Percentiles rank a stretch among this genome's conserved stretches.
phyloP scores from a whole-genome alignment of 495 filamentous ascomycete genomes.

The Terfezia claveryi region DNA sequence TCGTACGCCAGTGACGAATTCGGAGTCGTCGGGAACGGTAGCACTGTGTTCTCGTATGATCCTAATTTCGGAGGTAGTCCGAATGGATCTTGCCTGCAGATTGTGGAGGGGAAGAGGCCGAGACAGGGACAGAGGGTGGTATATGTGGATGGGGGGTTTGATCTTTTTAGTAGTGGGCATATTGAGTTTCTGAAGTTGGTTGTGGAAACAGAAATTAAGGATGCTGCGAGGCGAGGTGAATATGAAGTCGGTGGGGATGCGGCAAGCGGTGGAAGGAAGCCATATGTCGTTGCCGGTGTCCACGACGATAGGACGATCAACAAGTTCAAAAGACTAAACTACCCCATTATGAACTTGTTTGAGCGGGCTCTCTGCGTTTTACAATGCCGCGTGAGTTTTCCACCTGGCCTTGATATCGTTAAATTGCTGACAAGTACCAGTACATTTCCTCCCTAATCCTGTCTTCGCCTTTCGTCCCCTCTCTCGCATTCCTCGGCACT shows the following conservation, averaged over 20 bases:
- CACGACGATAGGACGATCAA: constrained; percentile 92
- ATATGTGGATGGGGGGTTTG: constrained; percentile 91
- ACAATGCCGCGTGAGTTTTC: constrained; percentile 54
- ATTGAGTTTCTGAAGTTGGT: constrained; percentile 80
- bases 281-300: constrained; percentile 72
- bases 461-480: constrained; percentile 69
- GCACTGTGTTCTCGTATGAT: constrained; percentile 11
- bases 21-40: constrained; percentile 12
- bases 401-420: not conserved
- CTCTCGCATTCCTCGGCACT: constrained; percentile 44
- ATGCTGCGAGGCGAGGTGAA: constrained; percentile 46
- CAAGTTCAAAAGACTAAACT: constrained; percentile 86
- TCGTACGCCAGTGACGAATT: constrained; percentile 74
- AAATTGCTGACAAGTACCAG: constrained; percentile 24
- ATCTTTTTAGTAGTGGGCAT: constrained; percentile 90
- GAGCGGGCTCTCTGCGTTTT: constrained; percentile 89
- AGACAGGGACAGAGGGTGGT: constrained; percentile 62
- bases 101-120: constrained; percentile 45
- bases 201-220: constrained; percentile 41
- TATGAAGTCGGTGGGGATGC: constrained; percentile 51
- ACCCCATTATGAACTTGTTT: constrained; percentile 98
- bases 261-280: constrained; percentile 27
- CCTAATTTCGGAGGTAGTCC: constrained; percentile 20
- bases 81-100: constrained; percentile 32
- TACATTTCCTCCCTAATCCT: constrained; percentile 75